Conservation (phyloP, 305 asterid species). For the Fraxinus ornus region DNA sequence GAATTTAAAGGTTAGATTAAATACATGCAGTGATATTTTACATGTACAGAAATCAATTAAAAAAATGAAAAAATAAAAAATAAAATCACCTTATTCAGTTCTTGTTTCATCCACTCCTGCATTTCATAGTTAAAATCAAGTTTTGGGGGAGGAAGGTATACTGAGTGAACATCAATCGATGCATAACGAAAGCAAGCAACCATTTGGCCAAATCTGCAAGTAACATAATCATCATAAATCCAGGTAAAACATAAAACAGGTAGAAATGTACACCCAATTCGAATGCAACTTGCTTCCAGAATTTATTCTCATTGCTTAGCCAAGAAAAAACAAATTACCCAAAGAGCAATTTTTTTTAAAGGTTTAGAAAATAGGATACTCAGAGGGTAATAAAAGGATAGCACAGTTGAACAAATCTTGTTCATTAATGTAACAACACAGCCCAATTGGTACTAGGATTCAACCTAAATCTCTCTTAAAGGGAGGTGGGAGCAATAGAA, state of each 20-base stretch:
- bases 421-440: neutral
- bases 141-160: constrained; percentile 79
- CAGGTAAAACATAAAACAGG: constrained; percentile 13
- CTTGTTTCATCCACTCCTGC: constrained; percentile 84
- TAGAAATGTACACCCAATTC: neutral
- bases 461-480: neutral
- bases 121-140: constrained; percentile 76
- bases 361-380: constrained; percentile 13
- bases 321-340: constrained; percentile 1
- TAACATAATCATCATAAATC: constrained; percentile 27
- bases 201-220: constrained; percentile 83
- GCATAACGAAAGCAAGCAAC: constrained; percentile 99
- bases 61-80: neutral
- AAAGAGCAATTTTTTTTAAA: constrained; percentile 5
- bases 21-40: constrained; percentile 19
- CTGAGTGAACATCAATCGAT: constrained; percentile 94
- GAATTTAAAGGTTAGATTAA: constrained; percentile 21
- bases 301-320: constrained; percentile 10
- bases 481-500: neutral
- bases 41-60: constrained; percentile 13
- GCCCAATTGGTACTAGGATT: neutral
- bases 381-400: neutral
- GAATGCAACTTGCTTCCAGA: neutral
- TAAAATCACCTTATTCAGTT: constrained; percentile 61
- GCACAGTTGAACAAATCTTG: constrained; percentile 4